Conservation (phyloP, 495 filamentous ascomycete species). For the Copromyces sp. region DNA sequence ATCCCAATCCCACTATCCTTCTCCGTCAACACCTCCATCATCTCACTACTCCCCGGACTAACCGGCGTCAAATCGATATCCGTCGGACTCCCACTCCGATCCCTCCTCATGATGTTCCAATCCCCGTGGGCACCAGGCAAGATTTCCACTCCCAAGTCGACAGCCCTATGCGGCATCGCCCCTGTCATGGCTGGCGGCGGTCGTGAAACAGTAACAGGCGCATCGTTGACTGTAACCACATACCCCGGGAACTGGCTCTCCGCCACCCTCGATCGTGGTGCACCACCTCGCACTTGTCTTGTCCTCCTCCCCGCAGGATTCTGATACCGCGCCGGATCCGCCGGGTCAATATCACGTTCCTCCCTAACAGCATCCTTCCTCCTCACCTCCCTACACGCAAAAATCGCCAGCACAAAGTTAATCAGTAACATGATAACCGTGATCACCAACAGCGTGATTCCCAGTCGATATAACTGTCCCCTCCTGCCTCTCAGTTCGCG, state of each 20-base stretch:
- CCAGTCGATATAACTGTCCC: not conserved
- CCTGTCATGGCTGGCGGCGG: not conserved
- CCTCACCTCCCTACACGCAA: conserved; percentile 13
- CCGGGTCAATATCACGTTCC: not conserved
- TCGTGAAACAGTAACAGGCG: not conserved
- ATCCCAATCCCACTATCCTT: not conserved
- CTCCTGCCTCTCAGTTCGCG: not conserved
- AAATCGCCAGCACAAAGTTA: conserved; percentile 11
- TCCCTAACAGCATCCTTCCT: conserved; percentile 3
- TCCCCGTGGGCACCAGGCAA: not conserved
- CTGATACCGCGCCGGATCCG: not conserved
- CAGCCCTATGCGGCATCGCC: not conserved
- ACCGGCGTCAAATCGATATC: not conserved
- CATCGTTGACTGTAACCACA: not conserved
- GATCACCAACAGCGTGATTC: not conserved
- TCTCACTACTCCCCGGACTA: not conserved
- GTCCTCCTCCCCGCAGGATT: not conserved
- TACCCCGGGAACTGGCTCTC: not conserved
- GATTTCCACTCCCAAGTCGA: not conserved
- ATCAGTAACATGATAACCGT: conserved; percentile 2
- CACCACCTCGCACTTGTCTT: not conserved
- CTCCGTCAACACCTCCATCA: not conserved
- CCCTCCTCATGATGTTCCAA: not conserved
- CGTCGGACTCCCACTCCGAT: not conserved
- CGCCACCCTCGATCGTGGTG: not conserved